phyloP scores from a whole-genome alignment of 768 basidiomycete species.

The Rhodotorula graminis region DNA sequence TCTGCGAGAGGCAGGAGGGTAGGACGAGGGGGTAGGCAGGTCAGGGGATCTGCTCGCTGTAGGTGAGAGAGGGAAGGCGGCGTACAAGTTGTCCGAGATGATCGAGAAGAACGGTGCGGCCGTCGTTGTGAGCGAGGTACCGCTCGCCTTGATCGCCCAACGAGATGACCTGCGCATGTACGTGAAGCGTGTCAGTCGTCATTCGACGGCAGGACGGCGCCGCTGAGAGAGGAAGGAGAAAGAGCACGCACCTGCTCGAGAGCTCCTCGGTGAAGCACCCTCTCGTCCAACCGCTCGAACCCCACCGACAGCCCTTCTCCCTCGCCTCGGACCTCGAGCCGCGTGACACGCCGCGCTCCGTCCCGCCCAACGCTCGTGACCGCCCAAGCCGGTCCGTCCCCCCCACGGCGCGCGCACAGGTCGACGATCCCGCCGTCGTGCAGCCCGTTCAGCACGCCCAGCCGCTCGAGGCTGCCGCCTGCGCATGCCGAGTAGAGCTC shows the following conservation, averaged over 20 bases:
- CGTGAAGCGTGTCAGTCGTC: no score
- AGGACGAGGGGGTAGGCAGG: no score
- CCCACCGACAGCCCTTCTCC: not conserved
- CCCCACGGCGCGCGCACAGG: not conserved
- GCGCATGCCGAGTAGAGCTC: not conserved
- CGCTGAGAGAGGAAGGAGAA: no score
- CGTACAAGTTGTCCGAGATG: not conserved
- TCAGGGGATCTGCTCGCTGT: no score
- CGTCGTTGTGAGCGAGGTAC: constrained; percentile 11
- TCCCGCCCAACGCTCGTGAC: constrained; percentile 14
- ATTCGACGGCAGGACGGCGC: no score
- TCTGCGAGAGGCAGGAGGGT: not conserved
- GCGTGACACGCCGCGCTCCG: not conserved
- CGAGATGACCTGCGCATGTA: no score
- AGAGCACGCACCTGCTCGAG: constrained; percentile 10
- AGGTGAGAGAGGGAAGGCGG: no score
- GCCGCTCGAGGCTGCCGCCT: no score
- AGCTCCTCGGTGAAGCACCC: constrained; percentile 1
- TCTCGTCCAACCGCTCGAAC: constrained; percentile 1
- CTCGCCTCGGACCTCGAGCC: not conserved
- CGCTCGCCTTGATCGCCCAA: fast-evolving
- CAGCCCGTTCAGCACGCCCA: no score
- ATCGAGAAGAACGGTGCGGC: constrained; percentile 6
- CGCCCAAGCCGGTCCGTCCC: not conserved
- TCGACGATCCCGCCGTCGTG: constrained; percentile 3